These are phyloP conservation scores for Vigna nakashimae DNA, from an alignment of 306 rosid genomes.

Conservation along the genomic window DNA sequence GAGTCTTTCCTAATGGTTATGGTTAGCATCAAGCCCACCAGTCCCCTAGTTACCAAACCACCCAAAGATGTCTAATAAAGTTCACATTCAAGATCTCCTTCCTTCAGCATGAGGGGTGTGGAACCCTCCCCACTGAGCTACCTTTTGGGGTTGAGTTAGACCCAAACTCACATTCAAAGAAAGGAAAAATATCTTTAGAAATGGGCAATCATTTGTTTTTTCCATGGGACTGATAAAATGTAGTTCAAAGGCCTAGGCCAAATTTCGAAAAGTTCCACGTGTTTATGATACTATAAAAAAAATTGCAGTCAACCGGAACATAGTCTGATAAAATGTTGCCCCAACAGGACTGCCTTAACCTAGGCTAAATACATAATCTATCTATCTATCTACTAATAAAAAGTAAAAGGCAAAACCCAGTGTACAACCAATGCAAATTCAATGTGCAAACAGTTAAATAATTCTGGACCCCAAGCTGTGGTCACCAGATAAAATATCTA, in stretches of 20 bases:
- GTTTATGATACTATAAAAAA: slow-evolving; percentile 2
- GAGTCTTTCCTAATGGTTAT: background rate
- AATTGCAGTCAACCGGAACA: slow-evolving; percentile 23
- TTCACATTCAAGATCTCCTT: background rate
- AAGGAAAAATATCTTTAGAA: background rate
- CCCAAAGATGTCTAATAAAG: background rate
- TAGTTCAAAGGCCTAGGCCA: background rate
- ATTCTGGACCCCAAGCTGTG: slow-evolving; percentile 8
- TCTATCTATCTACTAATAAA: background rate
- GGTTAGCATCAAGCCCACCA: background rate
- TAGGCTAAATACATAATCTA: slow-evolving; percentile 9
- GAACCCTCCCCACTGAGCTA: background rate
- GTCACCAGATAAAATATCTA: slow-evolving; percentile 6
- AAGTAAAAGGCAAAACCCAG: slow-evolving; percentile 21
- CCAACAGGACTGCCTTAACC: background rate
- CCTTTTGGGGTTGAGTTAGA: background rate
- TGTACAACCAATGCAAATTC: background rate
- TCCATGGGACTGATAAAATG: background rate
- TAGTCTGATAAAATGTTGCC: slow-evolving; percentile 21
- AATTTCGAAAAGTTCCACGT: background rate
- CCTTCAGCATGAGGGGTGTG: background rate
- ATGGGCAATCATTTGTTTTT: background rate
- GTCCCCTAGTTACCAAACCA: background rate
- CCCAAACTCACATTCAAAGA: background rate
- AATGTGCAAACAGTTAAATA: slow-evolving; percentile 10